These are phyloP conservation scores for Coemansia sp. DNA, from an alignment of 192 early-diverging fungal genomes.

Conservation along the genomic window DNA sequence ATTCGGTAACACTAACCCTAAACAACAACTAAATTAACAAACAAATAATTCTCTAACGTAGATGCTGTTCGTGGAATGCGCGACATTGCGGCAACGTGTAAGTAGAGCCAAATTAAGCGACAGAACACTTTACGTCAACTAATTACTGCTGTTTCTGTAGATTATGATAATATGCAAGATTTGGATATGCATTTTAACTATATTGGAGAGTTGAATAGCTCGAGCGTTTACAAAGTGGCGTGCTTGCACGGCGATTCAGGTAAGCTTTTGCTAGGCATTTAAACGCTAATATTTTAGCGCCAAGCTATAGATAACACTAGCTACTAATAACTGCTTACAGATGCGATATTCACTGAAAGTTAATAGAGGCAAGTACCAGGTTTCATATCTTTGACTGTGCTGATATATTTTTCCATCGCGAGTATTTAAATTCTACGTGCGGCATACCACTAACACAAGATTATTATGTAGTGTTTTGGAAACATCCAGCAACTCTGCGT, in stretches of 20 bases:
- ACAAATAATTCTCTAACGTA: conserved; percentile 8
- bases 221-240: conserved; percentile 27
- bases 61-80: conserved; percentile 41
- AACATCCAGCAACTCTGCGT: conserved; percentile 53
- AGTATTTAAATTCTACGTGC: background rate
- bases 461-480: conserved; percentile 38
- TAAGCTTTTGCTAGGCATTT: conserved; percentile 12
- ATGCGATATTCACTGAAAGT: background rate
- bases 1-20: too few species aligned
- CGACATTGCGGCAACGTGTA: conserved; percentile 51
- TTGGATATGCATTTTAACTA: conserved; percentile 42
- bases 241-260: conserved; percentile 42
- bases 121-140: background rate
- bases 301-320: too few species aligned
- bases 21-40: too few species aligned
- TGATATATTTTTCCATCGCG: background rate
- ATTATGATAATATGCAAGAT: conserved; percentile 32
- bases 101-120: conserved; percentile 13
- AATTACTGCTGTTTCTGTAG: conserved; percentile 13
- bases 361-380: conserved; percentile 14
- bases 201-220: conserved; percentile 34
- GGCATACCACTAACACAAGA: background rate
- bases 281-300: too few species aligned
- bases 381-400: background rate
- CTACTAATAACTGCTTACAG: too few species aligned